Conservation (phyloP, 140 eudicot genomes). For the Flaveria floridana region DNA sequence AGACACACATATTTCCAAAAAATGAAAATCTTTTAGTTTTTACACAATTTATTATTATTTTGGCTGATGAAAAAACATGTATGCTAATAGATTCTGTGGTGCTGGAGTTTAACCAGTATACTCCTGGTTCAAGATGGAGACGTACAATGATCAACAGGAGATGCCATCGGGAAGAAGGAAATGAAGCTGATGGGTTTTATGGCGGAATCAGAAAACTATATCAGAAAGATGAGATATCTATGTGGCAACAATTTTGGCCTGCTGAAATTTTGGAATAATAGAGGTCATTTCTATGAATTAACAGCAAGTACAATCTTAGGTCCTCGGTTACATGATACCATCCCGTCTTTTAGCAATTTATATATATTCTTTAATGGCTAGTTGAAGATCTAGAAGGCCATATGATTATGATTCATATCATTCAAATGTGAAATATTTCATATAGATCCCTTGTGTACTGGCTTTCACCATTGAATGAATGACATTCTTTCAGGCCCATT, state of each 20-base stretch:
- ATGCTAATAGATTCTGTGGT: conserved; percentile 56
- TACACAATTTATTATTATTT: conserved; percentile 4
- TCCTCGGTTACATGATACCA: conserved; percentile 8
- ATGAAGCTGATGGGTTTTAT: conserved; percentile 80
- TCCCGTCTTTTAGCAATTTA: conserved; percentile 18
- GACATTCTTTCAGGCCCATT: conserved; percentile 3
- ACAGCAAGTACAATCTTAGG: conserved; percentile 23
- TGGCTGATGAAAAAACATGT: conserved; percentile 17
- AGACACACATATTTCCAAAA: not conserved
- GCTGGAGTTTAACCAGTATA: conserved; percentile 78
- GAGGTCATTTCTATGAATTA: conserved; percentile 21
- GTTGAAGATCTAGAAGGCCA: conserved; percentile 25
- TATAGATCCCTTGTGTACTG: conserved; percentile 22
- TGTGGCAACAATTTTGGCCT: conserved; percentile 81
- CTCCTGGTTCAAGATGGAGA: conserved; percentile 87
- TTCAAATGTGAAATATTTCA: conserved; percentile 27
- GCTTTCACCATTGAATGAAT: conserved; percentile 18
- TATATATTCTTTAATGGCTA: conserved; percentile 30
- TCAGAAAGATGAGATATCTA: conserved; percentile 50
- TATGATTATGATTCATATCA: conserved; percentile 24
- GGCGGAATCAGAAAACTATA: conserved; percentile 73
- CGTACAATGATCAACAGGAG: conserved; percentile 50
- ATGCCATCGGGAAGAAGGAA: conserved; percentile 82
- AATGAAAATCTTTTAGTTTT: not conserved
- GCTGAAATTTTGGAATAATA: conserved; percentile 60